Conservation (phyloP, 352 stramenopile species). For the Pythium guiyangense region DNA sequence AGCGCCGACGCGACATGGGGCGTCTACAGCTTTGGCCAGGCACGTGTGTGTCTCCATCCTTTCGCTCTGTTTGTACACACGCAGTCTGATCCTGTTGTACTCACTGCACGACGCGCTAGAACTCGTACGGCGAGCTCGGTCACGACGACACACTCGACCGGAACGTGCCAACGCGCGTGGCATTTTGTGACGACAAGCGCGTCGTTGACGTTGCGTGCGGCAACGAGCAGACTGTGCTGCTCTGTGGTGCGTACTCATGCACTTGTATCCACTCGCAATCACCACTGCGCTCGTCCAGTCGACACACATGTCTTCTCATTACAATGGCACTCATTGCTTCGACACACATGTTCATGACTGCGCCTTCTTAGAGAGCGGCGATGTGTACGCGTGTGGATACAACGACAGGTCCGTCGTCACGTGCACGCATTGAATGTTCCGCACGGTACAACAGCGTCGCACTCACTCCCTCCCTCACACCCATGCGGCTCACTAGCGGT, state of each 20-base stretch:
- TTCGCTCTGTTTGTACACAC: neutral
- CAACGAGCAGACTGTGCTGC: slow-evolving; percentile 89
- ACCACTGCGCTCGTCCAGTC: neutral
- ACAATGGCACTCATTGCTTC: neutral
- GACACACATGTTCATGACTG: neutral
- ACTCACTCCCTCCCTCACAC: neutral
- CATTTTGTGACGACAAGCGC: slow-evolving; percentile 27
- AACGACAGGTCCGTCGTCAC: slow-evolving; percentile 77
- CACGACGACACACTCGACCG: slow-evolving; percentile 77
- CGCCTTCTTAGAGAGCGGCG: slow-evolving; percentile 37
- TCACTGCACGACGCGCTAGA: slow-evolving; percentile 35
- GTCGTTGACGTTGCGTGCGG: slow-evolving; percentile 81
- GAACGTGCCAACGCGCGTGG: slow-evolving; percentile 43
- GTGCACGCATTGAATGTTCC: too few species aligned
- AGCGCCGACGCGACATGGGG: neutral
- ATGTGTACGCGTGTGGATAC: slow-evolving; percentile 89
- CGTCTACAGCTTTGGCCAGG: slow-evolving; percentile 51
- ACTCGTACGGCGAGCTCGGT: slow-evolving; percentile 91
- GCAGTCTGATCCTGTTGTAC: neutral
- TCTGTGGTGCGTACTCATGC: slow-evolving; percentile 40
- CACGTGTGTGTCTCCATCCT: slow-evolving; percentile 3
- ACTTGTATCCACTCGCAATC: neutral
- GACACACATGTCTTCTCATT: neutral
- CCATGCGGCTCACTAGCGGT: slow-evolving; percentile 36
- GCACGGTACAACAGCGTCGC: too few species aligned